Conservation (phyloP, 768 basidiomycete species). For the Clavaria fumosa region DNA sequence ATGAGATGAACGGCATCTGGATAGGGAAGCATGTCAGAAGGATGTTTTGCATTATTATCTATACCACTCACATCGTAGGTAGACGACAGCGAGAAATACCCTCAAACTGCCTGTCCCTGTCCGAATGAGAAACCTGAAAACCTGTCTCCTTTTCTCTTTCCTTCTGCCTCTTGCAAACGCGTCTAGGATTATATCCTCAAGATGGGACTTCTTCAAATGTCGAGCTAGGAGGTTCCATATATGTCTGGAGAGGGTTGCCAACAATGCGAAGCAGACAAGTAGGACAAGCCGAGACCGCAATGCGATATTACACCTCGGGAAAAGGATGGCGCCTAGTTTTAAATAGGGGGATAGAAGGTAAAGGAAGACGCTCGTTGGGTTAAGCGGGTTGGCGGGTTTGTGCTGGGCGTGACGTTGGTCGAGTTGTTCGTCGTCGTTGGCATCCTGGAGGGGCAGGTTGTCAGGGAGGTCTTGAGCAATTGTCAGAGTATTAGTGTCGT, state of each 20-base stretch:
- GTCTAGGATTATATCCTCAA: constrained; percentile 51
- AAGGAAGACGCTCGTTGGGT: constrained; percentile 44
- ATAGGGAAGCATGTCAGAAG: too few relatives aligned
- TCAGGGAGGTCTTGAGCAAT: too few relatives aligned
- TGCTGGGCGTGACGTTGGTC: constrained; percentile 31
- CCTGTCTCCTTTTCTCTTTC: constrained; percentile 29
- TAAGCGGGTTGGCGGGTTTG: constrained; percentile 31
- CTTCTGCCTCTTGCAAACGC: constrained; percentile 41
- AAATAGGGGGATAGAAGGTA: constrained; percentile 57
- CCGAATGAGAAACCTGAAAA: constrained; percentile 31
- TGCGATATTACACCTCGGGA: constrained; percentile 33
- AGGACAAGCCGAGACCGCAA: constrained; percentile 34
- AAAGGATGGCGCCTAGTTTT: constrained; percentile 52
- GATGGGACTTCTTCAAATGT: constrained; percentile 47
- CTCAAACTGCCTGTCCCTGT: constrained; percentile 29
- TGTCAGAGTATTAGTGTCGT: too few relatives aligned
- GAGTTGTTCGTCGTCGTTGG: constrained; percentile 32
- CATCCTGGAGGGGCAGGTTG: too few relatives aligned
- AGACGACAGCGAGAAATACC: constrained; percentile 40
- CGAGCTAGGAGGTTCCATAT: constrained; percentile 68
- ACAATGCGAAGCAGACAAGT: constrained; percentile 36
- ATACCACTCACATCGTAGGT: constrained; percentile 45
- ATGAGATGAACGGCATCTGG: constrained; percentile 34
- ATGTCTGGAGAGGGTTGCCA: constrained; percentile 48
- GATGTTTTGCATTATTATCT: too few relatives aligned